Conservation (phyloP, 1,284 basidiomycete species). For the Leccinum pachyderme region DNA sequence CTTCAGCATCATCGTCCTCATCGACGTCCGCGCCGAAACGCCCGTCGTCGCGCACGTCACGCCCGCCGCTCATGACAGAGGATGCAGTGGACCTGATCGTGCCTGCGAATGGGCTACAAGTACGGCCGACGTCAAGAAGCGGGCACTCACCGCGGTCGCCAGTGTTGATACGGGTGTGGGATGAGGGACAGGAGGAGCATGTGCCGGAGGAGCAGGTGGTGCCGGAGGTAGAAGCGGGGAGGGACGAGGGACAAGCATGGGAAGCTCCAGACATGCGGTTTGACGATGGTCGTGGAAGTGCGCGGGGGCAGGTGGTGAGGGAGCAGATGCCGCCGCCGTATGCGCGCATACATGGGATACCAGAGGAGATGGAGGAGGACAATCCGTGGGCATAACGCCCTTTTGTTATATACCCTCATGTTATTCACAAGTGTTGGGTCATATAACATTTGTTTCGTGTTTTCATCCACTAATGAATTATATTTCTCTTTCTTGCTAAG, state of each 20-base stretch:
- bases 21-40: not conserved
- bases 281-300: not conserved
- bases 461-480: no score
- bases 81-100: conserved; percentile 33
- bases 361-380: conserved; percentile 9
- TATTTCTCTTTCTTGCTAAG: no score
- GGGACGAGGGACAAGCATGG: not conserved
- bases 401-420: not conserved
- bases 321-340: conserved; percentile 22
- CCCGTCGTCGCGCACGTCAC: conserved; percentile 5
- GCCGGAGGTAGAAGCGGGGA: no score
- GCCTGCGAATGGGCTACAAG: conserved; percentile 10
- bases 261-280: not conserved
- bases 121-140: conserved; percentile 23
- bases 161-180: conserved; percentile 29
- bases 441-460: no score
- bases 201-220: not conserved
- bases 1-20: not conserved
- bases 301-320: conserved; percentile 5
- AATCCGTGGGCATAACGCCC: conserved; percentile 28
- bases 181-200: conserved; percentile 3
- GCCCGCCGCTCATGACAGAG: conserved; percentile 23
- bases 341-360: conserved; percentile 6
- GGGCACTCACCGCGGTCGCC: conserved; percentile 16
- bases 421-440: not conserved